phyloP scores from a whole-genome alignment of 2,329 filamentous ascomycete genomes.

The Penicillium decumbens region DNA sequence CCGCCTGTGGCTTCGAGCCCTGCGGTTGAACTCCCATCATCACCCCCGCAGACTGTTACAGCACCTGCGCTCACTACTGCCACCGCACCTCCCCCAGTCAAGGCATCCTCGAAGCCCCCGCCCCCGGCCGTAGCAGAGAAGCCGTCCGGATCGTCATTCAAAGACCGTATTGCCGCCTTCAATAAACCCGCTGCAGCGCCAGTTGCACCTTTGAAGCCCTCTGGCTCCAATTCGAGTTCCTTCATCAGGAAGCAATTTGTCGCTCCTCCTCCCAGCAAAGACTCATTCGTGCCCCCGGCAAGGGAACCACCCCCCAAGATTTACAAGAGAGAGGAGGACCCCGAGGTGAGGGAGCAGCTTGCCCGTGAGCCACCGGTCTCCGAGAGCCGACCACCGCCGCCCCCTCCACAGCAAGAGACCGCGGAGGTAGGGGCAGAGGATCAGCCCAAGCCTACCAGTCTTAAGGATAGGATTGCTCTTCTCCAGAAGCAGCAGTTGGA shows the following conservation, averaged over 20 bases:
- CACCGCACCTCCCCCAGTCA: slow-evolving; percentile 35
- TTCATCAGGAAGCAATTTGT: slow-evolving; percentile 98
- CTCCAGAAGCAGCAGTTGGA: slow-evolving; percentile 92
- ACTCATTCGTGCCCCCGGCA: slow-evolving; percentile 76
- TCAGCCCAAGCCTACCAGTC: slow-evolving; percentile 81
- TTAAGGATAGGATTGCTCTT: slow-evolving; percentile 93
- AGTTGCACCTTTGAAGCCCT: slow-evolving; percentile 82
- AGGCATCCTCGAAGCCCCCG: slow-evolving; percentile 54
- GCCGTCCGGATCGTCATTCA: slow-evolving; percentile 72
- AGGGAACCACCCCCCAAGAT: slow-evolving; percentile 70
- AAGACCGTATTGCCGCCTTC: slow-evolving; percentile 93
- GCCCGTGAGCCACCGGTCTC: slow-evolving; percentile 34
- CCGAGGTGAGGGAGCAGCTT: slow-evolving; percentile 41
- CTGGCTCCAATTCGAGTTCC: slow-evolving; percentile 54
- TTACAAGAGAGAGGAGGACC: slow-evolving; percentile 84
- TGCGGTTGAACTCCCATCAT: slow-evolving; percentile 24
- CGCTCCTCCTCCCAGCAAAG: slow-evolving; percentile 84
- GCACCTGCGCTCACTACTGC: slow-evolving; percentile 24
- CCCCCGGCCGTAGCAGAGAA: slow-evolving; percentile 66
- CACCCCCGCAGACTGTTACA: slow-evolving; percentile 25
- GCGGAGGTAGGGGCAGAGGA: slow-evolving; percentile 61
- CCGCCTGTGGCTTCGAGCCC: slow-evolving; percentile 23
- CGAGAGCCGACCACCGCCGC: slow-evolving; percentile 26
- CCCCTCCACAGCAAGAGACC: slow-evolving; percentile 36
- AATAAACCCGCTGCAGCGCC: slow-evolving; percentile 85